Conservation (phyloP, 768 basidiomycete species). For the Imleria badia region DNA sequence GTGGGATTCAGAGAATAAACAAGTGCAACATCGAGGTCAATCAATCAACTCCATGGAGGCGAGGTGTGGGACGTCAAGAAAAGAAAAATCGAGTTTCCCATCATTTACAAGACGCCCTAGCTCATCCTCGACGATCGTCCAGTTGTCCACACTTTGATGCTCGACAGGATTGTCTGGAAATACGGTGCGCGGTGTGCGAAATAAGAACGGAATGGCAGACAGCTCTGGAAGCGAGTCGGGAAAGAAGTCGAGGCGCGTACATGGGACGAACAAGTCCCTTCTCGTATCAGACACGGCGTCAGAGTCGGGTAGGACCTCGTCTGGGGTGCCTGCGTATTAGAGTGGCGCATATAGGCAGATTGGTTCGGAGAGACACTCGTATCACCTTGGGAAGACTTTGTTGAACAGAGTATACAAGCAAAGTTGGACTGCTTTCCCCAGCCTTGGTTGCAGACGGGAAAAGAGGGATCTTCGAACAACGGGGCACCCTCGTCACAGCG, state of each 20-base stretch:
- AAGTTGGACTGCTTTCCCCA: conserved; percentile 7
- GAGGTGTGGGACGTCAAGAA: conserved; percentile 21
- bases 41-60: conserved; percentile 13
- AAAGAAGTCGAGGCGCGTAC: conserved; percentile 11
- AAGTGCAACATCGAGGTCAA: background rate
- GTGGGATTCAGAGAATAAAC: conserved; percentile 1
- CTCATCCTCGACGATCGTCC: conserved; percentile 22
- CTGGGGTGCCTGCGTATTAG: conserved; percentile 15
- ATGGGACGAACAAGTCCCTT: background rate
- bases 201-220: conserved; percentile 33
- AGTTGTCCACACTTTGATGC: background rate
- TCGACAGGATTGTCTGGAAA: background rate
- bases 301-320: conserved; percentile 1
- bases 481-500: background rate
- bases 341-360: conserved; percentile 20
- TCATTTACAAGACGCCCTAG: conserved; percentile 19
- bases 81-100: conserved; percentile 28
- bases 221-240: conserved; percentile 21
- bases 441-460: conserved; percentile 20
- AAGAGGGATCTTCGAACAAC: background rate
- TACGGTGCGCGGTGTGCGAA: conserved; percentile 20
- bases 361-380: background rate
- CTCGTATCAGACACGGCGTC: background rate
- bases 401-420: conserved; percentile 23
- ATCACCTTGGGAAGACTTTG: conserved; percentile 20